Evolutionary conservation across 2,329 filamentous ascomycete genomes (phyloP).

Genomic region (Berkeleyomyces basicola): DNA sequence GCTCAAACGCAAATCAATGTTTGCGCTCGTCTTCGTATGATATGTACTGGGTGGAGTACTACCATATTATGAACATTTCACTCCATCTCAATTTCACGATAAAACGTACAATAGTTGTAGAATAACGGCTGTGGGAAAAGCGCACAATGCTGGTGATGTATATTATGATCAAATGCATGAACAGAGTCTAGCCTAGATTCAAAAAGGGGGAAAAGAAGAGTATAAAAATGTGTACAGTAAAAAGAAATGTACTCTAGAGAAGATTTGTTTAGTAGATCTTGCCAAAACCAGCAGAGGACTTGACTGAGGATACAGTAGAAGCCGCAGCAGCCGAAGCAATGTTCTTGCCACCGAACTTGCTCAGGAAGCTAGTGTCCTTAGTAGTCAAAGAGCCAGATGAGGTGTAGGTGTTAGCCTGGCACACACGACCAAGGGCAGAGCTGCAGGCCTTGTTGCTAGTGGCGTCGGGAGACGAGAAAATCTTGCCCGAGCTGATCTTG

Average conservation of each 20-base stretch:
- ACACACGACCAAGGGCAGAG: conserved; percentile 30
- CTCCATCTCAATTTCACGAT: too few species aligned
- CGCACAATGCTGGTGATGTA: not conserved
- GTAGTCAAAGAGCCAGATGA: conserved; percentile 24
- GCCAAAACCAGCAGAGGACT: conserved; percentile 10
- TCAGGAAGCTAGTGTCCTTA: conserved; percentile 31
- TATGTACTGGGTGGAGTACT: too few species aligned
- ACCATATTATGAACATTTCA: too few species aligned
- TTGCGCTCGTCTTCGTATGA: too few species aligned
- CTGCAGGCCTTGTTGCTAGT: conserved; percentile 26
- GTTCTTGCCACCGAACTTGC: conserved; percentile 35
- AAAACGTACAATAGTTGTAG: too few species aligned
- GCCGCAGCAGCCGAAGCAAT: conserved; percentile 26
- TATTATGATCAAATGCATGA: not conserved
- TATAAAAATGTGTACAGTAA: not conserved
- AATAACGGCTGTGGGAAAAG: not conserved
- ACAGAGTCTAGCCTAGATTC: not conserved
- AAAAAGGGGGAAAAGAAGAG: not conserved
- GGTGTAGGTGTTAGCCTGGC: conserved; percentile 33
- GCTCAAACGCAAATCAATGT: too few species aligned
- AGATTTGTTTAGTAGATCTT: conserved; percentile 2
- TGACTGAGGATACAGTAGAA: conserved; percentile 1
- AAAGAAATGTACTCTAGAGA: not conserved
- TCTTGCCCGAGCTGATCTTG: conserved; percentile 21
- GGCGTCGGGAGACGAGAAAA: conserved; percentile 21